Evolutionary conservation across 352 stramenopile species (phyloP), one percentile per base, ranked within the genome.

Genomic region (Albugo candida): DNA sequence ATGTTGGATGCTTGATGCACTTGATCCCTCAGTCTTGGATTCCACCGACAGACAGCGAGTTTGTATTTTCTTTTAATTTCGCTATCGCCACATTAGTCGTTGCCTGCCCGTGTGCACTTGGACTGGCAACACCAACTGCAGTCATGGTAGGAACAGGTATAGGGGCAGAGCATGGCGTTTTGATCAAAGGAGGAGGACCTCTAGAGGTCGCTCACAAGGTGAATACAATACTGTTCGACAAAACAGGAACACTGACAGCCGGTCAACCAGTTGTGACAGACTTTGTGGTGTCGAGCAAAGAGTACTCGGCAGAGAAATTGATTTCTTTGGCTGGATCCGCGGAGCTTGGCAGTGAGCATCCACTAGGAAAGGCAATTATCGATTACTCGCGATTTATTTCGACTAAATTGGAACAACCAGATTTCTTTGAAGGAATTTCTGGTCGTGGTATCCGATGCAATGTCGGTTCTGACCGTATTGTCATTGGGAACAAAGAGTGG

Each of bases 61-160:
- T 97, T 41, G 68, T 97, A 34, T 97, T 98, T 55, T 78, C 87
- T 14, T 84, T 99, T 46, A 86, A 98, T 53, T 99, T 99, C 67
- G 87, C 67, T 3, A 97, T 99, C 52, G 88, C 92, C 38, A 95
- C 91, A 16, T 62, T 99, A 1, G 95, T 99, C 11, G 94, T 99
- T 45, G 93, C 94, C 36, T 99, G 96, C 65, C 96, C 96, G 0
- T 99, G 96, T 70, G 95, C 96, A 1, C 64, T 99, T 14, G 95
- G 95, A 2, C 62, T 99, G 18, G 95, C 95, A 5, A 99, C 95
- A 1, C 96, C 96, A 5, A 98, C 93, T 16, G 93, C 94, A 1
- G 86, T 98, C 11, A 98, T 98, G 92, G 92, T 99, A 11, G 95
- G 95, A 36, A 99, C 94, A 2, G 95, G 95, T 31, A 91, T 99